Evolutionary conservation across 1,139 yeast genomes (phyloP).

Genomic region (Sugiyamaella xylanicola): DNA sequence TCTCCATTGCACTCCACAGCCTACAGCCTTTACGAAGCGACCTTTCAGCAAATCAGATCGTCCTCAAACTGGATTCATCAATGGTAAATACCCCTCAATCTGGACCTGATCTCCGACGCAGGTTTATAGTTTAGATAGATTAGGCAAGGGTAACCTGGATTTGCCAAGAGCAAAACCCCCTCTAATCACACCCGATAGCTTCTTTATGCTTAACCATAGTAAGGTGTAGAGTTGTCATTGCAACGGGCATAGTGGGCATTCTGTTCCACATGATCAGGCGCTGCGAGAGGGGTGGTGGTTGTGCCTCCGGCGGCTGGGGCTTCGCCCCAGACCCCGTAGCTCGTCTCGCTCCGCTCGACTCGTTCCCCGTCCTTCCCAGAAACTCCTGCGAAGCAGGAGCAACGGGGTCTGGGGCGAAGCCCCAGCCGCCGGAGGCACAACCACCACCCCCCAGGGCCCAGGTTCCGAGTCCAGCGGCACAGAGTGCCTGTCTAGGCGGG

Average conservation of each 20-base stretch:
- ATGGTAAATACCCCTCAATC: background rate
- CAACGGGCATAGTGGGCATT: background rate
- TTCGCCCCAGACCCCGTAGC: too few species aligned
- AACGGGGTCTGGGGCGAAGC: too few species aligned
- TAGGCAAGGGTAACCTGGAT: slow-evolving; percentile 3
- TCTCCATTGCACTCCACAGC: too few species aligned
- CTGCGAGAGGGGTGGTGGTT: background rate
- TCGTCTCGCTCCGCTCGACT: too few species aligned
- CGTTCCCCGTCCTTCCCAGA: too few species aligned
- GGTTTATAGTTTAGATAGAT: slow-evolving; percentile 7
- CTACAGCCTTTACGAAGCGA: background rate
- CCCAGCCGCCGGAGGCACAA: background rate
- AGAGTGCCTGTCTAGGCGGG: background rate
- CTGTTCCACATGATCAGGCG: background rate
- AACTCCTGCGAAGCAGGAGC: too few species aligned
- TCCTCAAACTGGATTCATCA: background rate
- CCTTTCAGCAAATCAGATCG: background rate
- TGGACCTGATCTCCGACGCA: slow-evolving; percentile 5
- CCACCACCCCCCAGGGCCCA: too few species aligned
- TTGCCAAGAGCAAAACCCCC: background rate
- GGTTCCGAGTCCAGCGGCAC: too few species aligned
- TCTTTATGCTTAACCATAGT: slow-evolving; percentile 14
- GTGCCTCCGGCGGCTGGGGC: too few species aligned
- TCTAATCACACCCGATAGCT: background rate
- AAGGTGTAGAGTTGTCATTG: background rate